Evolutionary conservation across 257 asterid species (phyloP), one percentile per base, ranked within the genome.

Genomic region (Echium plantagineum): DNA sequence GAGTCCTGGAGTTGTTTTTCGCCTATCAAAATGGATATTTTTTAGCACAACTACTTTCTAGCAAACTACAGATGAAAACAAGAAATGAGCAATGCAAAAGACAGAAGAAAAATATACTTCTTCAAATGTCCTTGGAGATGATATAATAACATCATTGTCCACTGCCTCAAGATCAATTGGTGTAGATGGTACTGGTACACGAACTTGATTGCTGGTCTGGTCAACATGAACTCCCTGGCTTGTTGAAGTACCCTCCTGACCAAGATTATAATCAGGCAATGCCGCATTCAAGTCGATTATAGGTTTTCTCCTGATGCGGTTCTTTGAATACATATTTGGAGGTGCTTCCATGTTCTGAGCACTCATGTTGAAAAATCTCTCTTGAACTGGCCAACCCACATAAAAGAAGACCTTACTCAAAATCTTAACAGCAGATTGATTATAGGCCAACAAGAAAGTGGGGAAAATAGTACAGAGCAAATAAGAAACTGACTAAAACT

Each of bases 1-100:
- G 74, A 75, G 87, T 84, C 68, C 80, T 77, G 61, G 84, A 63
- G 66, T 81, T 28, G 32, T 6, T 83, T 76, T 74, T 79, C 54
- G 94, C 97, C 98, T 88, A 81, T 38, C 47, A 64, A 80, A 63
- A 21, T 24, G 15, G 59, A 66, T 68, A n/a, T 60, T 26, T n/a
- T 63, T 62, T 51, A 28, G 55, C 42, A 69, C 28, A 58, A 35
- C 66, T 35, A 74, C 54, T 24, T 53, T 5, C 51, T 31, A 57
- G 16, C 52, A 6, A 62, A 61, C 19, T 16, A 59, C 52, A 24
- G 49, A 26, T 2, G 30, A 26, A 26, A 2, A 32, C 5, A 28
- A 55, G 21, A 35, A 59, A 60, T 62, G 55, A 26, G 17, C 7
- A 17, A 20, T n/a, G 55, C 53, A 51, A 9, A 46, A 24, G 26